Conservation (phyloP, 306 rosid species). For the Castanopsis chinensis region DNA sequence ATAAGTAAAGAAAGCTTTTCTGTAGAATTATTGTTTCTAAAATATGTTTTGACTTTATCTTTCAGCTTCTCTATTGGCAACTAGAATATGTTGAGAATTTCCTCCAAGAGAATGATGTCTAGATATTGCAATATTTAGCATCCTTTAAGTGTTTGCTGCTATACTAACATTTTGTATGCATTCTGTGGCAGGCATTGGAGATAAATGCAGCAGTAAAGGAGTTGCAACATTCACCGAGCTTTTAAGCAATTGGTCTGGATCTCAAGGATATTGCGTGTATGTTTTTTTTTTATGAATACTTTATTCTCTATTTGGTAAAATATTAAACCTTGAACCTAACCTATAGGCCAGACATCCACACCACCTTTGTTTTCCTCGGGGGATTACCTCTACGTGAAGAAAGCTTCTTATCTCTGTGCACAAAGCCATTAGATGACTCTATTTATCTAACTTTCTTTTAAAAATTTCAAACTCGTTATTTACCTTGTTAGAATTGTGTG, state of each 20-base stretch:
- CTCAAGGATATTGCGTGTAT: conserved; percentile 70
- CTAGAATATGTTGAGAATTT: background rate
- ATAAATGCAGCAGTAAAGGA: conserved; percentile 47
- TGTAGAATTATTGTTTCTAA: background rate
- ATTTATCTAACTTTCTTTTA: background rate
- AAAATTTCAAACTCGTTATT: background rate
- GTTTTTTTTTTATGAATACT: conserved; percentile 18
- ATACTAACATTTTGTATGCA: conserved; percentile 20
- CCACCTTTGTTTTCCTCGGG: background rate
- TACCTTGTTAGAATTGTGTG: background rate
- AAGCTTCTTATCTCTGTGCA: background rate
- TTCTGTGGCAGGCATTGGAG: conserved; percentile 50
- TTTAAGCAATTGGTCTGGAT: conserved; percentile 60
- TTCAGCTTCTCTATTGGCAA: background rate
- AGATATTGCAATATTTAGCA: conserved; percentile 3
- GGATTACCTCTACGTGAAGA: background rate
- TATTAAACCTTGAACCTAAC: background rate
- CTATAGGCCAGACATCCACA: conserved; percentile 1
- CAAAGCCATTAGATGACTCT: background rate
- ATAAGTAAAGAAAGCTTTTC: background rate
- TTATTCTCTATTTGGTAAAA: conserved; percentile 5
- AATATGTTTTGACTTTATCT: background rate
- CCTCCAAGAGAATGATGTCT: background rate
- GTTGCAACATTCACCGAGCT: conserved; percentile 31
- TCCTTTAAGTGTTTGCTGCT: background rate